phyloP scores from a whole-genome alignment of 352 stramenopile genomes.

The Phytophthora meadii region DNA sequence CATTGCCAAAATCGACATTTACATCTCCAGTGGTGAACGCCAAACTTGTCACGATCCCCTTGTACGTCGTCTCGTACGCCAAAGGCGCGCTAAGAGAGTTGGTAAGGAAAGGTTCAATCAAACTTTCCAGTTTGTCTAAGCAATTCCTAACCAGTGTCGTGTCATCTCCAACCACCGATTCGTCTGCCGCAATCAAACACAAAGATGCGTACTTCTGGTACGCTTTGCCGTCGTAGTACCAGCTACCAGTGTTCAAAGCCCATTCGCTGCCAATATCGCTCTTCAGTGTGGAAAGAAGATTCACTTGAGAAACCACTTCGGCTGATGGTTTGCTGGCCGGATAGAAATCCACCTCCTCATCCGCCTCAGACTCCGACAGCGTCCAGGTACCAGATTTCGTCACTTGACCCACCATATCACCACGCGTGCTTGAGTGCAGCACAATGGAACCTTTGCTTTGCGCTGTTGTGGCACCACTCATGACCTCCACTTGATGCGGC shows the following conservation, averaged over 20 bases:
- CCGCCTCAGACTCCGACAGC: slow-evolving; percentile 43
- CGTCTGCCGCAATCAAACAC: slow-evolving; percentile 59
- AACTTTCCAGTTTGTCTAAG: slow-evolving; percentile 16
- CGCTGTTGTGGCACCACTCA: background rate
- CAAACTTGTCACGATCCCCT: slow-evolving; percentile 48
- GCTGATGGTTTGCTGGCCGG: slow-evolving; percentile 28
- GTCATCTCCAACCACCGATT: slow-evolving; percentile 45
- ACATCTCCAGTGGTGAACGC: slow-evolving; percentile 44
- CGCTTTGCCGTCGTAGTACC: slow-evolving; percentile 69
- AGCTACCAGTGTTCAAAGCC: slow-evolving; percentile 49
- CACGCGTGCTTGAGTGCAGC: slow-evolving; percentile 54
- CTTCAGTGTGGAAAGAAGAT: slow-evolving; percentile 34
- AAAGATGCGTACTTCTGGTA: slow-evolving; percentile 75
- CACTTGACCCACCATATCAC: slow-evolving; percentile 50
- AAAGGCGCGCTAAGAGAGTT: slow-evolving; percentile 47
- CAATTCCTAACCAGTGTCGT: slow-evolving; percentile 33
- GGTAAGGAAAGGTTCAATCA: slow-evolving; percentile 49
- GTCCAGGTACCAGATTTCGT: slow-evolving; percentile 41
- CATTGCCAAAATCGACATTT: slow-evolving; percentile 66
- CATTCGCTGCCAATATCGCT: slow-evolving; percentile 57
- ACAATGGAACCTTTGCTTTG: slow-evolving; percentile 33
- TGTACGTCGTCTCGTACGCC: slow-evolving; percentile 65
- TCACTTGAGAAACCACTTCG: slow-evolving; percentile 13
- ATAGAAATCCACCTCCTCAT: slow-evolving; percentile 56
- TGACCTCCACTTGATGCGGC: background rate